These are phyloP conservation scores for Fusarium dlaminii DNA, from an alignment of 2,329 filamentous ascomycete species.

Conservation along the genomic window DNA sequence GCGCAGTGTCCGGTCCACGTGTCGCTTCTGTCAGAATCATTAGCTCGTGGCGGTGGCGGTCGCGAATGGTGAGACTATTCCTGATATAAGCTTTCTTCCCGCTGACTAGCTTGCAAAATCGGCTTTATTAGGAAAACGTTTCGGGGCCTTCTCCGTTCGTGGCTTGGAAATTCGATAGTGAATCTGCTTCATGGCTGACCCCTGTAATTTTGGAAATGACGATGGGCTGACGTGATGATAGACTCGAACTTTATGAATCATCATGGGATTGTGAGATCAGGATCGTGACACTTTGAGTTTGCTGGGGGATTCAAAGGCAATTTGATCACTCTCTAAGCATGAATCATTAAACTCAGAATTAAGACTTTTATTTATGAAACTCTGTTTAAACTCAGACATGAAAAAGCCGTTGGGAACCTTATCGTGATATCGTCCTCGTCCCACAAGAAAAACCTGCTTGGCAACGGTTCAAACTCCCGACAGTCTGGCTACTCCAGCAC, in stretches of 20 bases:
- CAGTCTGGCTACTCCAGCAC: not conserved
- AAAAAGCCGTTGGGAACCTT: not conserved
- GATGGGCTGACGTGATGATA: not conserved
- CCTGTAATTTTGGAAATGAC: not conserved
- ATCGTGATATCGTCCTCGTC: not conserved
- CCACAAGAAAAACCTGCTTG: not conserved
- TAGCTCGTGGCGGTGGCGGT: not conserved
- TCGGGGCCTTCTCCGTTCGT: not conserved
- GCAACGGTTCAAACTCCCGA: not conserved
- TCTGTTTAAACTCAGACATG: not conserved
- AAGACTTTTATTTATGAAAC: no score
- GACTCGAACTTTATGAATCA: not conserved
- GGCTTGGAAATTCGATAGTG: not conserved
- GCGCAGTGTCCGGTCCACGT: not conserved
- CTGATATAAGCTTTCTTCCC: not conserved
- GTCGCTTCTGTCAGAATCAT: not conserved
- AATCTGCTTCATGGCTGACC: not conserved
- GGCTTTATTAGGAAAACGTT: not conserved
- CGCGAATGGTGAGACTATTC: not conserved
- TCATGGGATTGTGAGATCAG: not conserved
- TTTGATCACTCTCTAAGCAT: rapidly evolving
- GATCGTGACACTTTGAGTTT: not conserved
- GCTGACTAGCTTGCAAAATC: not conserved
- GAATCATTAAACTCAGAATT: not conserved
- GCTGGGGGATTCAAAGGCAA: rapidly evolving